These are phyloP conservation scores for Vigna unguiculata DNA, from an alignment of 306 rosid species.

Conservation along the genomic window DNA sequence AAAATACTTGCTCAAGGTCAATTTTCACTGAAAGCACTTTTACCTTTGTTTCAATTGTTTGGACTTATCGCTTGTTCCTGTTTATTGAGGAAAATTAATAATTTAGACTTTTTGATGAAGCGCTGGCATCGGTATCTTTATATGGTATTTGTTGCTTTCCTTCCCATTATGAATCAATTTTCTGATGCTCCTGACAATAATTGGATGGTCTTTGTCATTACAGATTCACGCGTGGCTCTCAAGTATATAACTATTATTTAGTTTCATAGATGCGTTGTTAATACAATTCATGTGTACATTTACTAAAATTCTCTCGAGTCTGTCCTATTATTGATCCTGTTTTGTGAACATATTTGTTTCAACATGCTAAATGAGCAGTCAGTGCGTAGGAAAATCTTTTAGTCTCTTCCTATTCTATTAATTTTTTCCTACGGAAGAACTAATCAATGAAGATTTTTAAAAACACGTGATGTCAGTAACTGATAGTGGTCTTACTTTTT, in stretches of 20 bases:
- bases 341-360: neutral
- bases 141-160: conserved; percentile 27
- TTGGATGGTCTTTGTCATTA: conserved; percentile 11
- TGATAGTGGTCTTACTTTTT: conserved; percentile 26
- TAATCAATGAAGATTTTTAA: conserved; percentile 8
- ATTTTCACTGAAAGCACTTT: conserved; percentile 22
- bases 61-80: neutral
- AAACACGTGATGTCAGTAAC: neutral
- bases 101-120: neutral
- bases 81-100: conserved; percentile 20
- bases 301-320: neutral
- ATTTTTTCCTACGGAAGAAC: neutral
- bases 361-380: conserved; percentile 7
- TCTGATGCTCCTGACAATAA: neutral
- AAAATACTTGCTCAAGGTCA: conserved; percentile 47
- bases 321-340: neutral
- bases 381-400: conserved; percentile 2
- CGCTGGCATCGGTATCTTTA: neutral
- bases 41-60: conserved; percentile 11
- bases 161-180: conserved; percentile 3
- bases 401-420: neutral
- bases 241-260: neutral
- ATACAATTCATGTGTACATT: neutral
- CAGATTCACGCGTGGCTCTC: neutral
- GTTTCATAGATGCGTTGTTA: neutral